Evolutionary conservation across 208 protist genomes (phyloP), one percentile per base, ranked within the genome.

Genomic region (Novymonas esmeraldas): DNA sequence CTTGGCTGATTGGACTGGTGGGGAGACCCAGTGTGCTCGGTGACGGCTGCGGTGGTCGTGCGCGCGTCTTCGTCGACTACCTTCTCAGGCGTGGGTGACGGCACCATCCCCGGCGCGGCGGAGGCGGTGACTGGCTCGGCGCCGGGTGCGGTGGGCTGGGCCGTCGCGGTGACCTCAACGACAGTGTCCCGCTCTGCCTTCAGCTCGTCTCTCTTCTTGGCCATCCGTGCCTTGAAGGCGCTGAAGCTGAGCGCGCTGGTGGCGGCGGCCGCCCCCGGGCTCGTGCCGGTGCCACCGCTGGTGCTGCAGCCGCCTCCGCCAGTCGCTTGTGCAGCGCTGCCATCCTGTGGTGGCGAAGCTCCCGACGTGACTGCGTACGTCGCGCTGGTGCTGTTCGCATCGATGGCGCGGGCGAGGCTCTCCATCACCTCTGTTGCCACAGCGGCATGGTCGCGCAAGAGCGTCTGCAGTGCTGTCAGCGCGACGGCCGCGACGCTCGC

Each of bases 151-250:
- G 51, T 29, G 22, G 66, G 69, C 41, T 78, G 66, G 38, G 81
- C 79, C 1, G 70, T 26, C 2, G 70, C 3, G 5, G 69, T 62
- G 13, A 63, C 49, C 36, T 84, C 75, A 2, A 55, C 26, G 22
- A 58, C 55, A 3, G 69, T 39, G 24, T 70, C 31, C 13, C 66
- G 48, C 57, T 78, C 77, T 14, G 65, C 41, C 57, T 83, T 76
- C 13, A 92, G 68, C 62, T 89, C 86, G 28, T 85, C 82, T 26
- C 70, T 65, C 57, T 85, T 86, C 50, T 74, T 78, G 6, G 72
- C 52, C 79, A 92, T 81, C 14, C 82, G 79, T 31, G 72, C 86
- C 63, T 77, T 77, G n/a, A 92, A 75, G 51, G 78, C 80, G 31
- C 67, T 78, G 24, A 92, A 77, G 31, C 78, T 83, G 28, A 89